Base-by-base conservation (phyloP, 306 rosid genomes). In the Medicago truncatula region DNA sequence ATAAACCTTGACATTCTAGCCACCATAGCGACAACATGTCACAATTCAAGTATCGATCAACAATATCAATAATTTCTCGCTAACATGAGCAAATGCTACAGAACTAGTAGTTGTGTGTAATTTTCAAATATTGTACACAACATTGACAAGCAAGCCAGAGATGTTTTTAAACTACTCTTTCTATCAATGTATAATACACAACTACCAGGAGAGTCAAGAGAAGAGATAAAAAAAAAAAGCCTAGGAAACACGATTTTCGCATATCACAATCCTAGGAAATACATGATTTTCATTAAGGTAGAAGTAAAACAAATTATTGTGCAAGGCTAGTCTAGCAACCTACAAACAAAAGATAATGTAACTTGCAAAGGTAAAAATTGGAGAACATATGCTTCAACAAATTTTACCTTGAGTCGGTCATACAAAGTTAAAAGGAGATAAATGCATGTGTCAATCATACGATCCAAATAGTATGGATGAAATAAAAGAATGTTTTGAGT, bases 81-180 rank as follows among this genome's bases (percentile, higher is more conserved):
- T 7, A 31, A 61, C 62, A 62, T 39, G 31, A 41, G 31, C 49
- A 65, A 64, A 28, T 69, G 44, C 43, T 12, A 57, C 23, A 43
- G 25, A 58, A 59, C 31, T 44, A 23, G 31, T n/a, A 20, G 52
- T 38, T 50, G 23, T 12, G 31, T 38, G 7, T 9, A 31, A 52
- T 52, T 21, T 39, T 38, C 76, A 70, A 62, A 64, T 52, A 54
- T 53, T 47, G 16, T 18, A 40, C 66, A 62, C 28, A 39, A 57
- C 36, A 57, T 21, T 11, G 31, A 64, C 31, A 8, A 16, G 16
- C 50, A 16, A 50, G 69, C 65, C 54, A 47, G 14, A 28, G 46
- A 68, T 40, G n/a, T 31, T 74, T 76, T 64, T 25, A 31, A 64
- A 54, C 13, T 61, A 67, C 41, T 53, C 12, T 39, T 65, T 65